Evolutionary conservation across 2,329 filamentous ascomycete species (phyloP).

Genomic region (Neophaeococcomyces aloes): DNA sequence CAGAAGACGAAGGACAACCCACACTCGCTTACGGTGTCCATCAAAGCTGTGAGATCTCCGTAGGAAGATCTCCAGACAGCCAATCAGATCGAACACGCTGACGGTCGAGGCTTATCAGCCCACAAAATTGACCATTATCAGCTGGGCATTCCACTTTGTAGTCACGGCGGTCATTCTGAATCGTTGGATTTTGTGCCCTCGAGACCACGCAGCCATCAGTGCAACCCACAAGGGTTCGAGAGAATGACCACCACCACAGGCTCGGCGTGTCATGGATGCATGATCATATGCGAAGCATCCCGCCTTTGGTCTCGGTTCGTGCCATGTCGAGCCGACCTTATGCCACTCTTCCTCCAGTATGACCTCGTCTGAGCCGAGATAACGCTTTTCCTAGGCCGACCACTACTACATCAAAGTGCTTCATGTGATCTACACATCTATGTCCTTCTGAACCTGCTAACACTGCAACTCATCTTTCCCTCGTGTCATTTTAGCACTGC

Average conservation of each 20-base stretch:
- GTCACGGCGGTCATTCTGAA: neutral
- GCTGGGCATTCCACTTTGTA: neutral
- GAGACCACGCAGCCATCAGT: neutral
- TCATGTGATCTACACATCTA: too few relatives aligned
- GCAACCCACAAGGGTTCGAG: neutral
- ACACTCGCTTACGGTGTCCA: neutral
- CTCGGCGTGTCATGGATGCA: slow-evolving; percentile 14
- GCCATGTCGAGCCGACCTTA: neutral
- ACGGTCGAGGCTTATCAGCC: neutral
- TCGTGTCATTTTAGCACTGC: too few relatives aligned
- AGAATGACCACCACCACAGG: neutral
- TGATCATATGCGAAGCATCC: slow-evolving; percentile 18
- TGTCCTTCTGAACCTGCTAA: too few relatives aligned
- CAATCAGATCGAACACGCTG: neutral
- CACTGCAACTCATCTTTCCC: too few relatives aligned
- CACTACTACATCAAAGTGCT: too few relatives aligned
- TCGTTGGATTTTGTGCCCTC: neutral
- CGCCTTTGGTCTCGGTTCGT: slow-evolving; percentile 7
- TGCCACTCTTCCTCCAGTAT: neutral
- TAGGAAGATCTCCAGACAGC: neutral
- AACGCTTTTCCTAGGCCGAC: too few relatives aligned
- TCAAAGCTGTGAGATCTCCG: neutral
- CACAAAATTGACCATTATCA: neutral
- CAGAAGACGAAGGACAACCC: too few relatives aligned
- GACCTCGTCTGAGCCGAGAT: too few relatives aligned